A percentile compares a stretch with the other conserved stretches of the same genome.
Conservation (phyloP, 352 stramenopile genomes). For the Saprolegnia parasitica region DNA sequence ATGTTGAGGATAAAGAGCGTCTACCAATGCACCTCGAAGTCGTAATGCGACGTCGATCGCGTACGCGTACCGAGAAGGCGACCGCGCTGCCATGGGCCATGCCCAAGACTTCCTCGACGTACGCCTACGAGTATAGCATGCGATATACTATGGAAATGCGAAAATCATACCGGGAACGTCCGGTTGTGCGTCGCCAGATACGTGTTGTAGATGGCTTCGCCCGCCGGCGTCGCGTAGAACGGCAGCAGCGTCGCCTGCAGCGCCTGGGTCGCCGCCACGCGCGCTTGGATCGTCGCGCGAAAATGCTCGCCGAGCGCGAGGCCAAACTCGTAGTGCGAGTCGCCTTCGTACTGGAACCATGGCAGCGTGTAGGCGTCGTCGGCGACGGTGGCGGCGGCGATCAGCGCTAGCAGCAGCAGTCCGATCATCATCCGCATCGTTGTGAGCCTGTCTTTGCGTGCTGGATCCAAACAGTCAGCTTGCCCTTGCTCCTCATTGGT, state of each 20-base stretch:
- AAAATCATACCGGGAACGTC: conserved; percentile 46
- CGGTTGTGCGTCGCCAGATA: conserved; percentile 46
- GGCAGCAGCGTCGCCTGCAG: conserved; percentile 57
- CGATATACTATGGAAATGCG: background rate
- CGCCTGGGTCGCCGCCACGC: conserved; percentile 41
- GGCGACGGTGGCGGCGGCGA: too few relatives aligned
- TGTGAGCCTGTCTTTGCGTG: too few relatives aligned
- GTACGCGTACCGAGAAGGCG: conserved; percentile 40
- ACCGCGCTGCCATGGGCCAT: conserved; percentile 53
- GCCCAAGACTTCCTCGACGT: conserved; percentile 59
- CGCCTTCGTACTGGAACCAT: conserved; percentile 49
- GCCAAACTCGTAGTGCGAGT: conserved; percentile 64
- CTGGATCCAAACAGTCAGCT: too few relatives aligned
- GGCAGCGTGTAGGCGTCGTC: conserved; percentile 33
- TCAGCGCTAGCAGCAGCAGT: too few relatives aligned
- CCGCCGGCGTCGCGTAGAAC: conserved; percentile 41
- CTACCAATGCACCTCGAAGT: conserved; percentile 20
- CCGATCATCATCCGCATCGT: too few relatives aligned
- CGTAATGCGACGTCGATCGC: background rate
- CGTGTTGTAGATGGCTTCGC: conserved; percentile 37
- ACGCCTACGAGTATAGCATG: conserved; percentile 36
- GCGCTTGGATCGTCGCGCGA: conserved; percentile 43
- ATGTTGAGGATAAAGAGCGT: conserved; percentile 70
- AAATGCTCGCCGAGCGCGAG: conserved; percentile 46
- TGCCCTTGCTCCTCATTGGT: too few relatives aligned